Conservation (phyloP, 768 basidiomycete species). For the Suillus occidentalis region DNA sequence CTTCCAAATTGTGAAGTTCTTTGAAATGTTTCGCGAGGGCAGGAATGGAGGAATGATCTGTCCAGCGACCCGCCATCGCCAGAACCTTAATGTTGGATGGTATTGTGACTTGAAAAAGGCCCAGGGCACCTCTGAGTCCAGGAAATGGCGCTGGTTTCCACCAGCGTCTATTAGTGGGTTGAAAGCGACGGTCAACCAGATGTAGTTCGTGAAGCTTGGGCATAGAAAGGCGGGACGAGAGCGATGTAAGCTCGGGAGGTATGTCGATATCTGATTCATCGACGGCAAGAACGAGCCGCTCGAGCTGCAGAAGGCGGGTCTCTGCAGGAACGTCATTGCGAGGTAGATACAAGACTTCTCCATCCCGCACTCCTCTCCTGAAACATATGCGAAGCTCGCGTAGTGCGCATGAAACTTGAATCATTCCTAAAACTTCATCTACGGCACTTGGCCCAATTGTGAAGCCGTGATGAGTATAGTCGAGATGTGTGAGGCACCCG, state of each 20-base stretch:
- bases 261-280: conserved; percentile 61
- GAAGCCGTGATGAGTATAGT: conserved; percentile 75
- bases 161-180: conserved; percentile 1
- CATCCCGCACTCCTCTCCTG: conserved; percentile 36
- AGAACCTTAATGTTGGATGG: conserved; percentile 12
- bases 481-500: conserved; percentile 58
- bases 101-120: not conserved
- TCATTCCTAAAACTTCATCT: conserved; percentile 56
- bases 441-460: conserved; percentile 56
- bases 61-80: conserved; percentile 30
- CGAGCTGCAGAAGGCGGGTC: conserved; percentile 42
- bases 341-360: conserved; percentile 23
- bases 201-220: conserved; percentile 49
- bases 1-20: not conserved
- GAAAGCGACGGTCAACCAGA: conserved; percentile 42
- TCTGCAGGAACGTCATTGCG: conserved; percentile 31
- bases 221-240: conserved; percentile 49
- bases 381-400: conserved; percentile 58
- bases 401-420: conserved; percentile 53
- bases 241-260: conserved; percentile 55
- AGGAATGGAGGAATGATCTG: conserved; percentile 15
- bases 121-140: not conserved
- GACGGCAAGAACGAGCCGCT: conserved; percentile 48
- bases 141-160: not conserved
- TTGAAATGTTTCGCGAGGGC: conserved; percentile 14